Base-by-base conservation (phyloP, 1,284 basidiomycete species). In the Mixia osmundae region DNA sequence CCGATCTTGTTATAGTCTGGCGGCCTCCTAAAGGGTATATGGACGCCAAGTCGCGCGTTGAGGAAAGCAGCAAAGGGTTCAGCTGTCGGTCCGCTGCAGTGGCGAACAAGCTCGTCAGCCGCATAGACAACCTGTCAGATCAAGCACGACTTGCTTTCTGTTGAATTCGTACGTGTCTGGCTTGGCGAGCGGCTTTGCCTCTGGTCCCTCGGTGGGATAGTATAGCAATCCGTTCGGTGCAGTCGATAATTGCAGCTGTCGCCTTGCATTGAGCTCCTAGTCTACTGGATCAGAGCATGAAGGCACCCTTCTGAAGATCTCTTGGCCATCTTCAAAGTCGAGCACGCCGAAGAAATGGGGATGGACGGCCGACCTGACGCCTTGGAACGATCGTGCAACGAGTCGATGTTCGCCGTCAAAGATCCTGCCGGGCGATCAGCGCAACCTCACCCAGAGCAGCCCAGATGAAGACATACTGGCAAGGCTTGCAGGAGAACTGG, bases 271-370 rank as follows among this genome's bases (percentile, higher is more conserved):
- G 5, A 22, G 16, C 16, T 5, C 21, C 24, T 14, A n/a, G 4
- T 18, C 14, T 19, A 19, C 12, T n/a, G n/a, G 21, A 32, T 18
- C 16, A 7, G n/a, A 28, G 25, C 4, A 15, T 21, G 18, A 40
- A 25, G 22, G 7, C 42, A 78, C 80, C 61, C 71, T 71, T 58
- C 76, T 70, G 59, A 85, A 94, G 25, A 82, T 64, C 3, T 60
- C 57, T 39, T 69, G 66, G 2, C 68, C 72, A 27, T 76, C 64
- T 45, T 74, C 68, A 53, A 89, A 91, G 56, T 94, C 85, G 25
- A 82, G 59, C n/a, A 71, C 72, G 10, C 71, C 85, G 51, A 91
- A 94, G 66, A 91, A 83, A 55, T 89, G 80, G 37, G 62, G 5
- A 18, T 53, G 10, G 74, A 58, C 14, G 65, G 64, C 20, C 61